phyloP scores from a whole-genome alignment of 2,329 filamentous ascomycete species.

The Endocalyx cinctus region DNA sequence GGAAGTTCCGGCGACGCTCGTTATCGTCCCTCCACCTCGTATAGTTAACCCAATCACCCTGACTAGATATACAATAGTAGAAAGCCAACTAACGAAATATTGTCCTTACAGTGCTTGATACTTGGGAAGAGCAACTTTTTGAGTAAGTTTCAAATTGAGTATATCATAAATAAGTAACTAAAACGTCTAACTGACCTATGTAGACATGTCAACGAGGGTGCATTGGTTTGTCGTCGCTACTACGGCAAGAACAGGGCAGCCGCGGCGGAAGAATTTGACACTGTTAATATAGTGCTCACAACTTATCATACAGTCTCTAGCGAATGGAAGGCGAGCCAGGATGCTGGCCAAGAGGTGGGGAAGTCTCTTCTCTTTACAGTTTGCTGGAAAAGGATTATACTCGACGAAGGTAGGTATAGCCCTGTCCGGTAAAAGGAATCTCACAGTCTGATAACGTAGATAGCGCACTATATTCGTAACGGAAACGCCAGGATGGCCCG shows the following conservation, averaged over 20 bases:
- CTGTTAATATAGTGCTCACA: constrained; percentile 30
- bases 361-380: constrained; percentile 26
- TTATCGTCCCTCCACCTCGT: constrained; percentile 31
- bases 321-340: constrained; percentile 27
- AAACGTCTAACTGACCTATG: neutral
- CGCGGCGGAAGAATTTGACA: constrained; percentile 9
- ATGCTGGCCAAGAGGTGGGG: neutral
- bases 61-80: no score
- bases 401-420: constrained; percentile 31
- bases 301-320: constrained; percentile 37
- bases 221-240: constrained; percentile 23
- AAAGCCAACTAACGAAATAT: constrained; percentile 3
- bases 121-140: constrained; percentile 32
- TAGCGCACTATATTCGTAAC: constrained; percentile 39
- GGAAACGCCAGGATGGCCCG: constrained; percentile 27
- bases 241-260: constrained; percentile 23
- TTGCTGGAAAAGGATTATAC: constrained; percentile 34
- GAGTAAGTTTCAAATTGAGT: constrained; percentile 16
- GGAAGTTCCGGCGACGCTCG: constrained; percentile 19
- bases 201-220: constrained; percentile 22
- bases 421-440: neutral
- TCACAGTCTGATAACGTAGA: neutral
- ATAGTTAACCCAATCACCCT: no score
- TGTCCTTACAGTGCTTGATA: constrained; percentile 27
- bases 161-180: neutral